phyloP scores from a whole-genome alignment of 495 filamentous ascomycete genomes.

The Aspergillus asperescens region DNA sequence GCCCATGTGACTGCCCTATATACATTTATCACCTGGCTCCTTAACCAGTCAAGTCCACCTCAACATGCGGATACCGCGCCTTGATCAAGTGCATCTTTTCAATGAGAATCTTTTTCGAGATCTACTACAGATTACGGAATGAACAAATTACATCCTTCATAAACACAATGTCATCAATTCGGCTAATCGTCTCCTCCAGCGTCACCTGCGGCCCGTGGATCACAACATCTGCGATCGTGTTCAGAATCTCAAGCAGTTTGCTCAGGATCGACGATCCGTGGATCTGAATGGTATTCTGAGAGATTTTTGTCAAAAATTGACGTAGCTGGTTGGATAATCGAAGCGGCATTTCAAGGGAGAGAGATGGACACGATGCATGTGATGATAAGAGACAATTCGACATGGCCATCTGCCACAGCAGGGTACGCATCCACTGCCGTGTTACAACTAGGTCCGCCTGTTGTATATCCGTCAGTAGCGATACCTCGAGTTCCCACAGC shows the following conservation, averaged over 20 bases:
- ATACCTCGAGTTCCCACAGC: constrained; percentile 27
- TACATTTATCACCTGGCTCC: too few relatives aligned
- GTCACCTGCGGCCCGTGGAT: constrained; percentile 23
- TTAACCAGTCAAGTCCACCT: too few relatives aligned
- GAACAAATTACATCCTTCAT: constrained; percentile 27
- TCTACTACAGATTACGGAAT: constrained; percentile 23
- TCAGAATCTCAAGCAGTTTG: constrained; percentile 54
- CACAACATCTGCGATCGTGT: constrained; percentile 52
- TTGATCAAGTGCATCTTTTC: constrained; percentile 27
- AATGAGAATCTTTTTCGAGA: constrained; percentile 20
- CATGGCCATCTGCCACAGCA: constrained; percentile 51
- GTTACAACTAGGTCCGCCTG: constrained; percentile 52
- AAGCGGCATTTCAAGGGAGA: constrained; percentile 49
- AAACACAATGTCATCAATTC: constrained; percentile 30
- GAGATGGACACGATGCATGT: constrained; percentile 30
- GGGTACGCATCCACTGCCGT: constrained; percentile 49
- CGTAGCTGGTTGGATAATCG: constrained; percentile 46
- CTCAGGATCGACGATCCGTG: constrained; percentile 53
- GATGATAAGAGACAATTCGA: constrained; percentile 43
- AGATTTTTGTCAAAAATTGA: constrained; percentile 40
- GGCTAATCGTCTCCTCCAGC: constrained; percentile 23
- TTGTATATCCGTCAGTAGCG: constrained; percentile 36
- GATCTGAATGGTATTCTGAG: constrained; percentile 44
- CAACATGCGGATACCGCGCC: constrained; percentile 20
- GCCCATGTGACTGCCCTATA: neutral